Percentiles rank a stretch among this genome's conserved stretches.
These are phyloP conservation scores for Aurifilum marmelostoma DNA, from an alignment of 2,329 filamentous ascomycete species.

Conservation along the genomic window DNA sequence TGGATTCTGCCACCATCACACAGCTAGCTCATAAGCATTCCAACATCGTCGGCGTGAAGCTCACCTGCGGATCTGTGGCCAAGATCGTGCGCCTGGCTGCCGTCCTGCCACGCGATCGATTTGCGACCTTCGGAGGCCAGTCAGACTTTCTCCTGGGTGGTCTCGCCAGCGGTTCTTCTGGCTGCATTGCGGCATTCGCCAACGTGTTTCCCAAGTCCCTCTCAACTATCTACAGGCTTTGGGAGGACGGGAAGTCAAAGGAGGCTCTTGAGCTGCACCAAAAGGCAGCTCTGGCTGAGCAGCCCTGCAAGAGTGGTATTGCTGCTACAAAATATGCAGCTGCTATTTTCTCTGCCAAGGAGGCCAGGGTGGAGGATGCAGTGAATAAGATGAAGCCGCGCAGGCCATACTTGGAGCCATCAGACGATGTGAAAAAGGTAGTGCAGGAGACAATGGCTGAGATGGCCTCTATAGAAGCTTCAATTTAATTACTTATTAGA, in stretches of 20 bases:
- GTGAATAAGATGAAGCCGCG: constrained; percentile 61
- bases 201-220: constrained; percentile 64
- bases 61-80: constrained; percentile 73
- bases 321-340: constrained; percentile 71
- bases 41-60: constrained; percentile 66
- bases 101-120: constrained; percentile 55
- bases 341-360: constrained; percentile 59
- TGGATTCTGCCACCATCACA: constrained; percentile 66
- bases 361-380: constrained; percentile 63
- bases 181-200: constrained; percentile 65
- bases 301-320: constrained; percentile 67
- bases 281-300: constrained; percentile 67
- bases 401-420: constrained; percentile 60
- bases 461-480: constrained; percentile 48
- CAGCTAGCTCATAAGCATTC: constrained; percentile 51
- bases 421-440: constrained; percentile 47
- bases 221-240: constrained; percentile 63
- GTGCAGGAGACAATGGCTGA: constrained; percentile 46
- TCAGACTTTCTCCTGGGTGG: constrained; percentile 71
- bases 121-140: constrained; percentile 73
- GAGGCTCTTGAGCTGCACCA: constrained; percentile 65
- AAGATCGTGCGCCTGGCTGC: constrained; percentile 61
- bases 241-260: constrained; percentile 56
- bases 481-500: neutral
- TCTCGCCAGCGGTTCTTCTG: constrained; percentile 59